Evolutionary conservation across 345 rosid species (phyloP), one percentile per base, ranked within the genome.

Genomic region (Atalantia buxifolia): DNA sequence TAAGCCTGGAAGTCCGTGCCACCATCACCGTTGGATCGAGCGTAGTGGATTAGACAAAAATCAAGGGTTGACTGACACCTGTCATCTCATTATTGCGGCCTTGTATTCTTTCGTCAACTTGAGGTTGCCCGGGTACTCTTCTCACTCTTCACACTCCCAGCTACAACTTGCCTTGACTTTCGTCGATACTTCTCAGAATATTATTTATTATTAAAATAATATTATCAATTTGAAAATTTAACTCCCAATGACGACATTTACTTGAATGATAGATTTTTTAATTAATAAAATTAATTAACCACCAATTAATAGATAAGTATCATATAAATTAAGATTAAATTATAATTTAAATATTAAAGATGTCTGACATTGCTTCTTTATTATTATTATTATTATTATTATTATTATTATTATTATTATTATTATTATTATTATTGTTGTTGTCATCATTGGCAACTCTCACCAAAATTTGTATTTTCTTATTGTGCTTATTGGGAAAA

Each of bases 21-120:
- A 65, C 0, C 4, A 75, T 83, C 80, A 56, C 93, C 90, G 92
- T 88, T 80, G 88, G 92, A 90, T 90, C 83, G 57, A 19, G 81
- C 31, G 76, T 14, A 31, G 6, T 19, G 42, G 22, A 57, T 57
- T 75, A 25, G 73, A 77, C 65, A 45, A 38, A 66, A 57, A 61
- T 60, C 66, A 45, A 36, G 48, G 61, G 76, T 53, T 50, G 79
- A 81, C 79, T 66, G 84, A 76, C 90, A 84, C 85, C 71, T 86
- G 89, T 81, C 86, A 35, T 0, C 2, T 21, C 2, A 2, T 31
- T 21, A 21, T 59, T 75, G 79, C 71, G 18, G 8, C 9, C 4
- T 36, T 53, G 18, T 14, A 1, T 1, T 1, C 2, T 1, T 78
- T 77, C 76, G 85, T 83, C 88, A 85, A 84, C 85, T 78, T 77